Base-by-base conservation (phyloP, 225 moss, liverwort and hornwort species). In the Ulota crispa region DNA sequence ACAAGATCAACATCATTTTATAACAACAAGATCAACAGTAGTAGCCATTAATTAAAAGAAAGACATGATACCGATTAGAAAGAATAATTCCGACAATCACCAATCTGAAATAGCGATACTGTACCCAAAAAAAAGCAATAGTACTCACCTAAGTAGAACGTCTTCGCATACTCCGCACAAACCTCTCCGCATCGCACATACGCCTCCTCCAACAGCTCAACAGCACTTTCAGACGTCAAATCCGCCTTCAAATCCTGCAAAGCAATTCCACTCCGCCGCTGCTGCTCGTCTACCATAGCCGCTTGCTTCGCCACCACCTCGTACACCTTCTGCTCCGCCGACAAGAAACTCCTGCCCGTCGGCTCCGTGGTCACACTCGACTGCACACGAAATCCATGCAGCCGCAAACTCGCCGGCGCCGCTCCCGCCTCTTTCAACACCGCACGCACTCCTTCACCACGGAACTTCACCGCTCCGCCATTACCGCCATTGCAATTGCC, bases 251-350 rank as follows among this genome's bases (percentile, higher is more conserved):
- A 74, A 60, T 93, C 89, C 34, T 77, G 75, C 30, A 80, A 14
- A 12, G 73, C 63, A 23, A 14, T 64, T 14, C 77, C 81, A 37
- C 67, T 70, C 59, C 81, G 72, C 41, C 80, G 78, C 39, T 79
- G 84, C 87, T 94, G 92, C 84, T 95, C 93, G 56, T 95, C 89
- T 37, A 95, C 89, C 89, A 92, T 93, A 24, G 92, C 94, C 15
- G 97, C 97, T 80, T 98, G 97, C 89, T 95, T 98, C 4, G 90
- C 91, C 43, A 98, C 97, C 19, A 93, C 93, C 30, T 98, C 91
- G 32, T 86, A 90, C 21, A 98, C 94, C 89, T 93, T 98, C 83
- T 94, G 94, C 86, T 95, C 94, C 4, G 97, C 77, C 0, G 95
- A 92, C 31, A 90, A 47, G n/a, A 73, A 84, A 30, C 96, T 86